Evolutionary conservation across 805 yeast species (phyloP), one percentile per base, ranked within the genome.

Genomic region (Metschnikowia drakensbergensis): DNA sequence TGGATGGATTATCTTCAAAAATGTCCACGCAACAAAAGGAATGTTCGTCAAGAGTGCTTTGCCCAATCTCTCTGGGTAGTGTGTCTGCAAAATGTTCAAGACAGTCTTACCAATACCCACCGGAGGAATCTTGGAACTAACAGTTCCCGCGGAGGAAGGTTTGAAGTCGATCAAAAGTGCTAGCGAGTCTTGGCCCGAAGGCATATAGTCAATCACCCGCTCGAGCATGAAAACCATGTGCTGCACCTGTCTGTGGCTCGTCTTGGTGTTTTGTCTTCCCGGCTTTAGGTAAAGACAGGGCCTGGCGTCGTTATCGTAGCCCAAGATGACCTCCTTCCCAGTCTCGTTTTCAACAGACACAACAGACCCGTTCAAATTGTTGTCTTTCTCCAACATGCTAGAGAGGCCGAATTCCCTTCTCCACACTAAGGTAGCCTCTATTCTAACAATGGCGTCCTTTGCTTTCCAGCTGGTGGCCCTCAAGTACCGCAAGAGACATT

Each of bases 31-130:
- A 47, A 91, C 69, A 80, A 94, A 87, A 10, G 98, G 98, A 55
- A 94, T 90, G 67, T 94, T 92, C 42, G 96, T 88, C 46, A 94
- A 75, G 42, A 91, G 75, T 0, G 97, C 97, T 63, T 84, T 86
- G 35, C 99, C 99, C 51, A 94, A 75, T 60, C 99, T 80, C 66
- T 94, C 99, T 3, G 99, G 99, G 65, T 94, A 94, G 67, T 94
- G 99, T 9, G 96, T 90, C 69, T 94, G 99, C 58, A 94, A 74
- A 64, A 94, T 94, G 65, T 86, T 88, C 56, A 94, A 76, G 30
- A 92, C 98, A 68, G 90, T 96, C 63, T 91, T 84, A 32, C 97
- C 97, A 13, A 83, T 86, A 45, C 86, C 78, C 37, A 92, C 74
- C 1, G 96, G 89, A n/a, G 98, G 98, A 48, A 89, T 81, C 62